Evolutionary conservation across 306 rosid genomes (phyloP).

Genomic region (Quercus aquifolioides): DNA sequence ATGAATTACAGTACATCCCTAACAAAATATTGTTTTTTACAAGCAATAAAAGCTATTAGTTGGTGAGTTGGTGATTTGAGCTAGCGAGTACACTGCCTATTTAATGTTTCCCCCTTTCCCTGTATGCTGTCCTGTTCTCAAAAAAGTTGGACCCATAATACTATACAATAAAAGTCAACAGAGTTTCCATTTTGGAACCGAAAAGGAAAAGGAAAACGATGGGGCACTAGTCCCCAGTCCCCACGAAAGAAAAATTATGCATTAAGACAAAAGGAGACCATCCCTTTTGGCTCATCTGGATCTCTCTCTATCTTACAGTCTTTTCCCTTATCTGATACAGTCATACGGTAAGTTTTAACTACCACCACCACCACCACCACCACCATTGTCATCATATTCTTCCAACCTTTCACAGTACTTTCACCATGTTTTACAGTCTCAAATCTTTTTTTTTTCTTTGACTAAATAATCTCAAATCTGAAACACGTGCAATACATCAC

Average conservation of each 20-base stretch:
- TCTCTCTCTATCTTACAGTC: background rate
- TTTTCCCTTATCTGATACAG: no score
- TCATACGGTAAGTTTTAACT: background rate
- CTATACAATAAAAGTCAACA: background rate
- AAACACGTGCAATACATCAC: no score
- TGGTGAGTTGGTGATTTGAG: no score
- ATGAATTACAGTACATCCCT: no score
- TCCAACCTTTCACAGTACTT: background rate
- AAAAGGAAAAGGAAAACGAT: slow-evolving; percentile 16
- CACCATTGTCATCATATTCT: background rate
- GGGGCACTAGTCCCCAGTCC: background rate
- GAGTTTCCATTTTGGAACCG: slow-evolving; percentile 6
- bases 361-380: background rate
- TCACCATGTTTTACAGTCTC: background rate
- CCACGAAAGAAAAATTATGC: background rate
- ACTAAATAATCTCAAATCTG: background rate
- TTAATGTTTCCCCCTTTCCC: no score
- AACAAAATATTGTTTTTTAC: no score
- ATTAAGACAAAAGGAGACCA: slow-evolving; percentile 7
- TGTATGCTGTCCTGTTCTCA: no score
- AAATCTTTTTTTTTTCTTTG: background rate
- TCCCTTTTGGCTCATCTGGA: background rate
- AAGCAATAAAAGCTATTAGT: no score
- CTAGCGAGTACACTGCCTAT: no score
- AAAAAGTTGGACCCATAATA: no score